Percentiles rank a stretch among this genome's conserved stretches.
Evolutionary conservation across 2,329 filamentous ascomycete species (phyloP).

Genomic region (Ilyonectria robusta): DNA sequence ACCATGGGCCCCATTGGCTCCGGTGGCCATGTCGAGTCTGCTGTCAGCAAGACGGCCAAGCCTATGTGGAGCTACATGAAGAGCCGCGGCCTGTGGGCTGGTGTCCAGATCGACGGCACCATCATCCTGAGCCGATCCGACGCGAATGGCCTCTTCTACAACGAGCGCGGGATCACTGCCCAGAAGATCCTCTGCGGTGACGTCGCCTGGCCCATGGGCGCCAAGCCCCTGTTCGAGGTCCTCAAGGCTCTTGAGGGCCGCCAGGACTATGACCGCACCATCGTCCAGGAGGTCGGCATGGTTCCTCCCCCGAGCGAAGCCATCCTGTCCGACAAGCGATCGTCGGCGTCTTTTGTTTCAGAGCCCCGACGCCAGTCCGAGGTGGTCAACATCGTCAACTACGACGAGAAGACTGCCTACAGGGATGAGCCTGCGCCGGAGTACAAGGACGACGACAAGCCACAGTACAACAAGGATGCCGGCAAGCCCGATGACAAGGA

Average conservation of each 20-base stretch:
- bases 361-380: not conserved
- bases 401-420: conserved; percentile 30
- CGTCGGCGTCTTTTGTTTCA: conserved; percentile 2
- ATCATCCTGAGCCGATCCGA: conserved; percentile 82
- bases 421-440: conserved; percentile 31
- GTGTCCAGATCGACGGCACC: conserved; percentile 85
- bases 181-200: conserved; percentile 54
- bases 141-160: conserved; percentile 85
- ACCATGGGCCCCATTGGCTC: conserved; percentile 72
- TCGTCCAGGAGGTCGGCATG: conserved; percentile 48
- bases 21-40: conserved; percentile 70
- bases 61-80: conserved; percentile 89
- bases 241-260: conserved; percentile 57
- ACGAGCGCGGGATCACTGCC: conserved; percentile 62
- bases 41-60: conserved; percentile 54
- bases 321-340: conserved; percentile 50
- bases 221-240: conserved; percentile 56
- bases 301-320: conserved; percentile 39
- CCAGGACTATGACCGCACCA: conserved; percentile 41
- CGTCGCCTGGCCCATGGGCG: conserved; percentile 58
- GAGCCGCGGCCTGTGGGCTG: conserved; percentile 83
- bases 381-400: not conserved
- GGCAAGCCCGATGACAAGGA: conserved; percentile 23
- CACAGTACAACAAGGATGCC: conserved; percentile 39
- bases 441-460: conserved; percentile 35